Conservation (phyloP, 2,329 filamentous ascomycete species). For the Chaetomiaceae sp. region DNA sequence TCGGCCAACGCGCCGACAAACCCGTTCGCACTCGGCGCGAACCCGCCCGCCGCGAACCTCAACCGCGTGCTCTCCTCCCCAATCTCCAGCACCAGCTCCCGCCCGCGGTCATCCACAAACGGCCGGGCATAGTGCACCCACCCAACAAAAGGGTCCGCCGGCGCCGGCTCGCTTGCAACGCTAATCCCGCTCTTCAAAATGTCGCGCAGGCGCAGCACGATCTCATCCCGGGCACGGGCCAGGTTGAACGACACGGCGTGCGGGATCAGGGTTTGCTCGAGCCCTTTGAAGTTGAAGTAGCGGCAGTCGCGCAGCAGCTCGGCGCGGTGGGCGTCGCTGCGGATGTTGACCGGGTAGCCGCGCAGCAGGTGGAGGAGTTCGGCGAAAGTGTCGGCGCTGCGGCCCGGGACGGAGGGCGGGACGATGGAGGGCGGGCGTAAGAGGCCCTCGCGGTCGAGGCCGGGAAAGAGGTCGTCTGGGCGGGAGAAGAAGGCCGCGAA, state of each 20-base stretch:
- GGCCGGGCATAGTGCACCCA: constrained; percentile 79
- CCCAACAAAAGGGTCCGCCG: constrained; percentile 30
- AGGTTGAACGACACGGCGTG: constrained; percentile 73
- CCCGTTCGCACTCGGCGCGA: not conserved
- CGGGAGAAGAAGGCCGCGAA: constrained; percentile 83
- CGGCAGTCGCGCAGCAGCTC: constrained; percentile 78
- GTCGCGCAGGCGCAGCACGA: constrained; percentile 73
- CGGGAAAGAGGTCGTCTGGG: constrained; percentile 76
- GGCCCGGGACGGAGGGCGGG: constrained; percentile 73
- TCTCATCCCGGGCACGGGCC: constrained; percentile 62
- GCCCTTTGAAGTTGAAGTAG: constrained; percentile 86
- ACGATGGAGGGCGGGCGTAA: constrained; percentile 81
- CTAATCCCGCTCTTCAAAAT: constrained; percentile 81
- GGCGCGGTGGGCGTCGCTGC: constrained; percentile 67
- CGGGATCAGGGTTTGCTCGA: constrained; percentile 81
- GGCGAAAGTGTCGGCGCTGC: constrained; percentile 75
- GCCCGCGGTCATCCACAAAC: constrained; percentile 68
- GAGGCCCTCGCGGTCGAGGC: constrained; percentile 69
- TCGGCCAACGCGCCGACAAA: constrained; percentile 49
- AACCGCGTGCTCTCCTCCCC: constrained; percentile 58
- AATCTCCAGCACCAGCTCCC: constrained; percentile 76
- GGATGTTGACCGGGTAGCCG: constrained; percentile 75
- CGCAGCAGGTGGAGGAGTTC: constrained; percentile 76
- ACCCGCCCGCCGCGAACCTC: constrained; percentile 35
- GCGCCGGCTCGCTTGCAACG: constrained; percentile 46